These are phyloP conservation scores for Russula olivacea DNA, from an alignment of 768 basidiomycete genomes.

Conservation along the genomic window DNA sequence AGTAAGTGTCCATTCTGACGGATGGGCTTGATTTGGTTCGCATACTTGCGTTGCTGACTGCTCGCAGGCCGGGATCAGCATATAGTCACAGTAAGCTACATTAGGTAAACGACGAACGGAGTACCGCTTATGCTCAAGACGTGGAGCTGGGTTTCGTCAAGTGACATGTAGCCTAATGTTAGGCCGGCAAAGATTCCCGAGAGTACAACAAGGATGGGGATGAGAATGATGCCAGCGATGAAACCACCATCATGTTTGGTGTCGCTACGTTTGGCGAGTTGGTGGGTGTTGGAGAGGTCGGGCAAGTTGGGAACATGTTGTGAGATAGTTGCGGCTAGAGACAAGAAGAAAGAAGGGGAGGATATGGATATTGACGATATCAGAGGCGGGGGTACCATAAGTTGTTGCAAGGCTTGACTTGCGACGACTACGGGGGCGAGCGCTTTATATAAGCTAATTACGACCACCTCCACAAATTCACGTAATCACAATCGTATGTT, in stretches of 20 bases:
- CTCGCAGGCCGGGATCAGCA: conserved; percentile 1
- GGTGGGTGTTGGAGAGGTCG: conserved; percentile 22
- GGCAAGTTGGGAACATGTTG: conserved; percentile 23
- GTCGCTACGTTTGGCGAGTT: conserved; percentile 32
- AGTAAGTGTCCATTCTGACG: conserved; percentile 78
- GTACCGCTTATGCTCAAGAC: conserved; percentile 83
- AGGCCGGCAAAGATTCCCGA: conserved; percentile 89
- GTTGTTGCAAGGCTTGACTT: conserved; percentile 5
- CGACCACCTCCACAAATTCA: background rate
- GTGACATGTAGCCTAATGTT: conserved; percentile 87
- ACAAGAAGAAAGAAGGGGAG: conserved; percentile 21
- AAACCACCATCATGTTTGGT: conserved; percentile 29
- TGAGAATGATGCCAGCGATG: conserved; percentile 50
- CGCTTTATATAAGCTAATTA: conserved; percentile 5
- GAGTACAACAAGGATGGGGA: conserved; percentile 75
- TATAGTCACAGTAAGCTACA: conserved; percentile 7
- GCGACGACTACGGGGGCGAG: background rate
- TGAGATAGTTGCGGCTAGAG: conserved; percentile 22
- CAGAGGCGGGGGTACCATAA: conserved; percentile 24
- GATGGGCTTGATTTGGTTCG: conserved; percentile 81
- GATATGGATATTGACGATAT: conserved; percentile 9
- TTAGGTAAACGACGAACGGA: conserved; percentile 45
- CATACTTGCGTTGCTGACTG: conserved; percentile 74
- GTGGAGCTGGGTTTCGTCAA: conserved; percentile 88
- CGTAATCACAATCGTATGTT: background rate